phyloP scores from a whole-genome alignment of 2,329 filamentous ascomycete species.

The Fusarium camptoceras region DNA sequence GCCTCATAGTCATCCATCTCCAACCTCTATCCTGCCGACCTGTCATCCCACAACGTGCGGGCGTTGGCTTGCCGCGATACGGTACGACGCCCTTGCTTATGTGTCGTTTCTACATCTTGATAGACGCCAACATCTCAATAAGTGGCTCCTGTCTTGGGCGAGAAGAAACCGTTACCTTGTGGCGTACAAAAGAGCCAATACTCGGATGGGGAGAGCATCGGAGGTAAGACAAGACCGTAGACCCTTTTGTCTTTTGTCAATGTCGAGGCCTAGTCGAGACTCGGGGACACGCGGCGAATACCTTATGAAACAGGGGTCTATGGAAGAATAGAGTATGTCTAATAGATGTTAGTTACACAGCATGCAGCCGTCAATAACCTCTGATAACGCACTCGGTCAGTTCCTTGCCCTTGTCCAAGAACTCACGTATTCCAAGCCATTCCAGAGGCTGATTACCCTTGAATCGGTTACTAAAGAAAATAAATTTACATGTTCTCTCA shows the following conservation, averaged over 20 bases:
- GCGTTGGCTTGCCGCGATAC: conserved; percentile 28
- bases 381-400: conserved; percentile 2
- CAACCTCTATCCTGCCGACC: conserved; percentile 33
- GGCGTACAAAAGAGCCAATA: conserved; percentile 28
- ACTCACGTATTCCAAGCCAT: conserved; percentile 7
- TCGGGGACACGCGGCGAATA: conserved; percentile 18
- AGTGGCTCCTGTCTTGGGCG: conserved; percentile 14
- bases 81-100: conserved; percentile 32
- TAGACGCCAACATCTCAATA: conserved; percentile 29
- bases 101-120: conserved; percentile 19
- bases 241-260: conserved; percentile 19
- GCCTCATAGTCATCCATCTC: conserved; percentile 10
- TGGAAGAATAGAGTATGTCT: not conserved
- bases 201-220: not conserved
- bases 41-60: conserved; percentile 43
- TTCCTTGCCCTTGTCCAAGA: not conserved
- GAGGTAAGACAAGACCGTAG: not conserved
- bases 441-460: not conserved
- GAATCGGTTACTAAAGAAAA: conserved; percentile 1
- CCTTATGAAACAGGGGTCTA: conserved; percentile 18
- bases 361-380: conserved; percentile 12
- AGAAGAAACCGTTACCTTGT: conserved; percentile 34
- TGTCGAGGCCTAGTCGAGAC: conserved; percentile 1
- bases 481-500: not conserved
- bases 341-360: conserved; percentile 13